A percentile compares a stretch with the other conserved stretches of the same genome.
Evolutionary conservation across 106 monocot species (phyloP).

Genomic region (Dendrobium catenatum): DNA sequence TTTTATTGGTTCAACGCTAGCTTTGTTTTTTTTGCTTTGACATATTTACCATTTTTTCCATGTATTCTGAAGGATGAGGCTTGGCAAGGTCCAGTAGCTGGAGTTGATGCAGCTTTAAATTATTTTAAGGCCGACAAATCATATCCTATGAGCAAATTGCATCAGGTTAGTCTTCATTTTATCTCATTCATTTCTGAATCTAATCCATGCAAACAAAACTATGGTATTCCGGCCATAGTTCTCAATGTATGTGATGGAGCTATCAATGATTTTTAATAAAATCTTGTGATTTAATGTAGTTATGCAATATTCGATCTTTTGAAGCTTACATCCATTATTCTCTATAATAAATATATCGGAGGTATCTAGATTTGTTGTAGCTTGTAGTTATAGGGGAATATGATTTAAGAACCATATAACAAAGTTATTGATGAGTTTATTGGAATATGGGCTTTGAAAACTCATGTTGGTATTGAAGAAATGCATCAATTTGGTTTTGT

Average conservation of each 20-base stretch:
- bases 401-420: not conserved
- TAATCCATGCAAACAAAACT: not conserved
- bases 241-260: not conserved
- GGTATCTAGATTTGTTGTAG: not conserved
- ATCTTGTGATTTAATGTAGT: not conserved
- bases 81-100: conserved; percentile 88
- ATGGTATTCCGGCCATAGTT: not conserved
- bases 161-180: conserved; percentile 41
- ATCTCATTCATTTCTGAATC: not conserved
- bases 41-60: not conserved
- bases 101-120: conserved; percentile 67
- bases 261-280: not conserved
- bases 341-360: not conserved
- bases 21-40: not conserved
- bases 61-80: conserved; percentile 35
- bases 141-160: conserved; percentile 56
- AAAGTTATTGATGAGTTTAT: not conserved
- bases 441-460: not conserved
- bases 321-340: not conserved
- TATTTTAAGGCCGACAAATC: conserved; percentile 78
- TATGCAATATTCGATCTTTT: not conserved
- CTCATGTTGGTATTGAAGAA: not conserved
- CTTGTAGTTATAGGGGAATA: not conserved
- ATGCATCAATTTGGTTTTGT: not conserved
- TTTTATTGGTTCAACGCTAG: not conserved